Evolutionary conservation across 768 basidiomycete genomes (phyloP).

Genomic region (Fomitopsis serialis): DNA sequence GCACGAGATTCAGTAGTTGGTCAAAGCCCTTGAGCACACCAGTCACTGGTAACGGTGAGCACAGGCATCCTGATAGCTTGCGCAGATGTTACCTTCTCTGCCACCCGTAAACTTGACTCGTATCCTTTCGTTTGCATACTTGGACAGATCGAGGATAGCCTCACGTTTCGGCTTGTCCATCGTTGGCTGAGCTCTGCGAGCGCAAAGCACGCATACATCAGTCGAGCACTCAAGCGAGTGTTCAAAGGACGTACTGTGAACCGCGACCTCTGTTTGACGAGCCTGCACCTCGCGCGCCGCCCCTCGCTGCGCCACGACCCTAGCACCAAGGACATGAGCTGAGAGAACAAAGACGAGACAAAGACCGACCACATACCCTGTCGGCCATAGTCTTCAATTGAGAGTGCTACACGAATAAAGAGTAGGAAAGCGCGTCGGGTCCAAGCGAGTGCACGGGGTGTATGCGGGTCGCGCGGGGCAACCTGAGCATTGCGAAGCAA

Average conservation of each 20-base stretch:
- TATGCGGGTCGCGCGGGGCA: neutral
- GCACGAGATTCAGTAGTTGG: constrained; percentile 92
- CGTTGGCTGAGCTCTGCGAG: constrained; percentile 35
- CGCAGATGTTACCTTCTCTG: constrained; percentile 66
- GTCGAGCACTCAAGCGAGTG: neutral
- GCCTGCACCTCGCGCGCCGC: constrained; percentile 38
- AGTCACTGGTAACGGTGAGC: constrained; percentile 49
- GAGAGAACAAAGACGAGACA: neutral
- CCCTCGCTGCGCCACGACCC: constrained; percentile 56
- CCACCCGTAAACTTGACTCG: constrained; percentile 98
- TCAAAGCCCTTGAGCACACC: constrained; percentile 95
- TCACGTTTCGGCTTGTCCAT: constrained; percentile 84
- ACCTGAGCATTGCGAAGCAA: neutral
- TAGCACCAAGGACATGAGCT: constrained; percentile 23
- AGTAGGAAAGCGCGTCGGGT: too few species aligned
- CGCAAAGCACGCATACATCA: neutral
- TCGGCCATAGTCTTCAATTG: constrained; percentile 42
- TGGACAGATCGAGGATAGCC: constrained; percentile 91
- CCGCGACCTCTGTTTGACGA: constrained; percentile 40
- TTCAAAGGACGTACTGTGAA: constrained; percentile 10
- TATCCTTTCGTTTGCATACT: constrained; percentile 89
- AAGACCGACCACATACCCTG: constrained; percentile 39
- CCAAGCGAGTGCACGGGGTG: too few species aligned
- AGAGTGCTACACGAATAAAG: too few species aligned
- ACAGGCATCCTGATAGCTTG: neutral